A percentile compares a stretch with the other conserved stretches of the same genome.
Evolutionary conservation across 148 eudicot genomes (phyloP).

Genomic region (Spergularia marina): DNA sequence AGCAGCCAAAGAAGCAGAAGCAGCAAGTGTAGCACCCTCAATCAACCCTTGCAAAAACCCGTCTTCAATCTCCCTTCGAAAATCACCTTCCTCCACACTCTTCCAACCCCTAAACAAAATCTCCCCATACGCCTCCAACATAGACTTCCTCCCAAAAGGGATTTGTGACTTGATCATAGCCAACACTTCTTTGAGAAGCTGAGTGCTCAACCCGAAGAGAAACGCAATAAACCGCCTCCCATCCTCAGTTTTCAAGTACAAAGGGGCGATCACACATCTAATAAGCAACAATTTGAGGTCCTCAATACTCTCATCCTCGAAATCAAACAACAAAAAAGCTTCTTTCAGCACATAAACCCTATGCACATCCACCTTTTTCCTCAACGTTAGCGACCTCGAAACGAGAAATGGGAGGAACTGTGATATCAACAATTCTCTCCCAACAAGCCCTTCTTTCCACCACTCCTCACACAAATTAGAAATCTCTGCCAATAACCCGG

Average conservation of each 20-base stretch:
- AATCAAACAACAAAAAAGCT: constrained; percentile 75
- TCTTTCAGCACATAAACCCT: constrained; percentile 74
- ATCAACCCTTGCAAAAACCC: constrained; percentile 73
- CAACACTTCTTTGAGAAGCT: constrained; percentile 66
- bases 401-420: constrained; percentile 75
- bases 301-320: constrained; percentile 92
- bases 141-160: constrained; percentile 74
- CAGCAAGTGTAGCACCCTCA: constrained; percentile 67
- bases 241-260: constrained; percentile 82
- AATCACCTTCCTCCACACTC: constrained; percentile 50
- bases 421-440: constrained; percentile 68
- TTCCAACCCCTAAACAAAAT: constrained; percentile 87
- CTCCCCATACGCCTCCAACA: constrained; percentile 81
- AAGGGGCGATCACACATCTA: constrained; percentile 68
- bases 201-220: constrained; percentile 61
- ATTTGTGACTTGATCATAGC: constrained; percentile 84
- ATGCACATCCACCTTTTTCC: constrained; percentile 83
- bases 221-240: constrained; percentile 82
- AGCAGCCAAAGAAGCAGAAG: constrained; percentile 53
- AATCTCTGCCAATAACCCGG: constrained; percentile 53
- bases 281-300: constrained; percentile 69
- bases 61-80: constrained; percentile 68
- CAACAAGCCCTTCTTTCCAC: constrained; percentile 76
- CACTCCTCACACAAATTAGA: constrained; percentile 78
- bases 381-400: constrained; percentile 65